Evolutionary conservation across 2,329 filamentous ascomycete genomes (phyloP).

Genomic region (Grosmannia clavigera): DNA sequence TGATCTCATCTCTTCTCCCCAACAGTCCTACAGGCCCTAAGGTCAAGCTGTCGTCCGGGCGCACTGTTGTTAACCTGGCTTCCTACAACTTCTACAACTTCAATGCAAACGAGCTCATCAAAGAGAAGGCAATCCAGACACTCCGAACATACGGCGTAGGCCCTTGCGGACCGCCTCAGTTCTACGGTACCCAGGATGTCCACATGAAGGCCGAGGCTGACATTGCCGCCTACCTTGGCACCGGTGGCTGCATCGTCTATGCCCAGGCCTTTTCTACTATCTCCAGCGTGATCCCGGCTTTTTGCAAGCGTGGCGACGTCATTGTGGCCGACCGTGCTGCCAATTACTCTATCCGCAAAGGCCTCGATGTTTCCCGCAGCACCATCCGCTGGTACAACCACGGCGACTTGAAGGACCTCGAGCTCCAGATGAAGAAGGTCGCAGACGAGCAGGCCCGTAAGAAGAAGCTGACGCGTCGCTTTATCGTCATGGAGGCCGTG

Average conservation of each 20-base stretch:
- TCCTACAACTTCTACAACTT: slow-evolving; percentile 98
- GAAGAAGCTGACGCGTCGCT: slow-evolving; percentile 80
- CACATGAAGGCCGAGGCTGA: slow-evolving; percentile 95
- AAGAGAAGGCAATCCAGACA: slow-evolving; percentile 89
- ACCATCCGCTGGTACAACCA: slow-evolving; percentile 91
- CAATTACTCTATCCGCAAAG: slow-evolving; percentile 90
- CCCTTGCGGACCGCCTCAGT: slow-evolving; percentile 90
- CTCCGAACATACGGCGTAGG: slow-evolving; percentile 93
- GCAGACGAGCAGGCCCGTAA: slow-evolving; percentile 74
- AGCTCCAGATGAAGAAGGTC: slow-evolving; percentile 72
- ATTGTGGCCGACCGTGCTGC: slow-evolving; percentile 91
- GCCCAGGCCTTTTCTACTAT: slow-evolving; percentile 94
- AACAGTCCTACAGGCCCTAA: slow-evolving; percentile 76
- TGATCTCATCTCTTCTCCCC: neutral
- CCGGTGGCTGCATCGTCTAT: slow-evolving; percentile 84
- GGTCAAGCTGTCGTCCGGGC: slow-evolving; percentile 75
- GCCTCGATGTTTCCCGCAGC: slow-evolving; percentile 83
- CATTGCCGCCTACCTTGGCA: slow-evolving; percentile 80
- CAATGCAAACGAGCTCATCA: slow-evolving; percentile 80
- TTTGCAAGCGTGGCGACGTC: slow-evolving; percentile 93
- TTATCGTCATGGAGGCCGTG: slow-evolving; percentile 90
- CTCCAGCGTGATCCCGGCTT: slow-evolving; percentile 90
- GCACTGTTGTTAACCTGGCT: slow-evolving; percentile 84
- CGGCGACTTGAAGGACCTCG: slow-evolving; percentile 88
- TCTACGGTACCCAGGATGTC: slow-evolving; percentile 96